These are phyloP conservation scores for Quercus ilex DNA, from an alignment of 306 rosid genomes.

Conservation along the genomic window DNA sequence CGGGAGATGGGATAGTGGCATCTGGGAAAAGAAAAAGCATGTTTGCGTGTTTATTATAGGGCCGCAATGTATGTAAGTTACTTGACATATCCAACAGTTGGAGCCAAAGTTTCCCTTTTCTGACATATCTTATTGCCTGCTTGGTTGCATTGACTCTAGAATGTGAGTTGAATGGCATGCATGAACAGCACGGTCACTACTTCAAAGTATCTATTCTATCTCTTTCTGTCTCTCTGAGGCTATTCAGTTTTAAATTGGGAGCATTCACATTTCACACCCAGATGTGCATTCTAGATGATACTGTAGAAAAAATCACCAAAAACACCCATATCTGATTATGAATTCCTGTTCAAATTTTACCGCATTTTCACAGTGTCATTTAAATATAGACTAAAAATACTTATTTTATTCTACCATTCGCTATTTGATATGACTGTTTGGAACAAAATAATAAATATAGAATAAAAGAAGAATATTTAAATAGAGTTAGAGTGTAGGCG, in stretches of 20 bases:
- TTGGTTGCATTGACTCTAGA: constrained; percentile 55
- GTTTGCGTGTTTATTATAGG: constrained; percentile 5
- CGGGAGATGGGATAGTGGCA: constrained; percentile 28
- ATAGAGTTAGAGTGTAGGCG: too few species aligned
- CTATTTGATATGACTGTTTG: too few species aligned
- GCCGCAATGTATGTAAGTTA: constrained; percentile 32
- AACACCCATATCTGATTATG: too few species aligned
- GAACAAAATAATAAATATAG: too few species aligned
- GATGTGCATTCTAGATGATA: too few species aligned
- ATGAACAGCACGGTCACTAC: constrained; percentile 9
- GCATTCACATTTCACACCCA: too few species aligned
- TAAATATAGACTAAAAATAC: too few species aligned
- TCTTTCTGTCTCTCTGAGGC: not conserved
- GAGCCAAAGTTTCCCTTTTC: constrained; percentile 48
- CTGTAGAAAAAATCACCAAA: too few species aligned
- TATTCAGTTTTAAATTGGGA: not conserved
- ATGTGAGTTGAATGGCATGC: constrained; percentile 22
- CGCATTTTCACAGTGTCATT: too few species aligned
- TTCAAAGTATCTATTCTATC: not conserved
- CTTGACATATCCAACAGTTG: constrained; percentile 34
- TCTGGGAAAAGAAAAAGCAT: constrained; percentile 26
- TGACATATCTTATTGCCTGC: constrained; percentile 27
- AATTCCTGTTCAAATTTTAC: too few species aligned
- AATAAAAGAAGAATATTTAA: too few species aligned
- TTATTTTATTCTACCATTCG: too few species aligned